These are phyloP conservation scores for Ustilago nuda DNA, from an alignment of 1,284 basidiomycete species.

Conservation along the genomic window DNA sequence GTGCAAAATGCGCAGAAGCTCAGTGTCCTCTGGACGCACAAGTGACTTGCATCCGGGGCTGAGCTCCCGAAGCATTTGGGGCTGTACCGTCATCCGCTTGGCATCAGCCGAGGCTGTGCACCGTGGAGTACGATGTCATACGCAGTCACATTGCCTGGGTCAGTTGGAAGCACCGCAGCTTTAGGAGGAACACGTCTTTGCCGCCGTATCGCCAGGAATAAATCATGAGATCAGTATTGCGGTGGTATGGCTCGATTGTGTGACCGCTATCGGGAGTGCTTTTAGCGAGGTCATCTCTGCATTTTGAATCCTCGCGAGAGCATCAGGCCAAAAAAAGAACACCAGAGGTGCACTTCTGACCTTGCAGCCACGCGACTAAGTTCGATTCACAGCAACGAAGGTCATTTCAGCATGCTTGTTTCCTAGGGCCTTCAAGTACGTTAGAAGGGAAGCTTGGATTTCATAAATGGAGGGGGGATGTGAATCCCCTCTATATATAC, in stretches of 20 bases:
- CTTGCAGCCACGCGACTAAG: constrained; percentile 14
- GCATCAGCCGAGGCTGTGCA: constrained; percentile 6
- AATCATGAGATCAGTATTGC: neutral
- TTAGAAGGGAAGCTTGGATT: no score
- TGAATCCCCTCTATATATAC: no score
- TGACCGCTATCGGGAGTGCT: neutral
- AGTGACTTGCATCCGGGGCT: neutral
- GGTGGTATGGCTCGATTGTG: neutral
- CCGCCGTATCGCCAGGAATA: neutral
- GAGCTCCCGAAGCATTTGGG: neutral
- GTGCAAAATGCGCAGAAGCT: constrained; percentile 1
- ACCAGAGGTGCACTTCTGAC: constrained; percentile 6
- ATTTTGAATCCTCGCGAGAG: constrained; percentile 12
- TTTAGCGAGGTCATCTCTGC: constrained; percentile 1
- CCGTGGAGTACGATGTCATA: neutral
- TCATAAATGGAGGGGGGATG: no score
- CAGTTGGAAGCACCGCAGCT: neutral
- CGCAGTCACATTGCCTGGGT: neutral
- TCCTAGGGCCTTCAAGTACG: no score
- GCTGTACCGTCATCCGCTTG: constrained; percentile 8
- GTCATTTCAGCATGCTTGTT: no score
- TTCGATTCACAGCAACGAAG: neutral
- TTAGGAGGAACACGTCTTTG: neutral
- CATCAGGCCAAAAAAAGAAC: neutral
- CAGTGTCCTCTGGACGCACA: constrained; percentile 4